Conservation (phyloP, 2,329 filamentous ascomycete species). For the Claviceps pazoutovae region DNA sequence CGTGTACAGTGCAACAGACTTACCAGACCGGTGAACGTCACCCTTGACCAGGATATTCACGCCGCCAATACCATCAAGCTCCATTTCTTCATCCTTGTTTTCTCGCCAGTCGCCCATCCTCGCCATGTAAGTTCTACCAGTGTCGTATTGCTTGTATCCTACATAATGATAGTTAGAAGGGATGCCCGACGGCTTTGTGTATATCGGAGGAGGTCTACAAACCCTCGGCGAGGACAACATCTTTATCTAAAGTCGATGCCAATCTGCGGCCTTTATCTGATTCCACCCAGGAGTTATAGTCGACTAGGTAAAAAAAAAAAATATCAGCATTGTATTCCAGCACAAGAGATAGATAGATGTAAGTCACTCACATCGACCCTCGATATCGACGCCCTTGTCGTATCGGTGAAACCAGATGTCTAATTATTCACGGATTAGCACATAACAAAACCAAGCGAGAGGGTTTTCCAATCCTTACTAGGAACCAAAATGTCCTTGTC, state of each 20-base stretch:
- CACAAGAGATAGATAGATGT: not conserved
- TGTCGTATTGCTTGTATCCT: constrained; percentile 90
- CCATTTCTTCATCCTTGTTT: constrained; percentile 83
- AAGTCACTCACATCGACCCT: constrained; percentile 70
- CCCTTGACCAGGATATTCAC: constrained; percentile 97
- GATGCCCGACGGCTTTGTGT: not conserved
- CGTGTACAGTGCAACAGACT: constrained; percentile 13
- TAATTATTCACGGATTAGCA: constrained; percentile 25
- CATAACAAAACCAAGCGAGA: constrained; percentile 1
- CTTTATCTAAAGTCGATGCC: constrained; percentile 57
- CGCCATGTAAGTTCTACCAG: constrained; percentile 80
- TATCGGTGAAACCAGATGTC: constrained; percentile 97
- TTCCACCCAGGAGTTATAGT: constrained; percentile 99
- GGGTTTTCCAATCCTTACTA: constrained; percentile 46
- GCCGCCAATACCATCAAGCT: constrained; percentile 89
- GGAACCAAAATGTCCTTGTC: constrained; percentile 88
- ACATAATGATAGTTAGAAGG: constrained; percentile 9
- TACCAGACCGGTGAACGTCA: constrained; percentile 89
- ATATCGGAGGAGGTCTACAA: constrained; percentile 8
- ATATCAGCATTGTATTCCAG: constrained; percentile 2
- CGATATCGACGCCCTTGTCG: constrained; percentile 66
- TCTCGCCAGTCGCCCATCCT: constrained; percentile 83
- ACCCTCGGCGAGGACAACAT: constrained; percentile 83
- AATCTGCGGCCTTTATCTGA: constrained; percentile 72
- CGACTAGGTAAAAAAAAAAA: constrained; percentile 44